A percentile compares a stretch with the other conserved stretches of the same genome.
Conservation (phyloP, 495 filamentous ascomycete species). For the Hypoxylon rickii region DNA sequence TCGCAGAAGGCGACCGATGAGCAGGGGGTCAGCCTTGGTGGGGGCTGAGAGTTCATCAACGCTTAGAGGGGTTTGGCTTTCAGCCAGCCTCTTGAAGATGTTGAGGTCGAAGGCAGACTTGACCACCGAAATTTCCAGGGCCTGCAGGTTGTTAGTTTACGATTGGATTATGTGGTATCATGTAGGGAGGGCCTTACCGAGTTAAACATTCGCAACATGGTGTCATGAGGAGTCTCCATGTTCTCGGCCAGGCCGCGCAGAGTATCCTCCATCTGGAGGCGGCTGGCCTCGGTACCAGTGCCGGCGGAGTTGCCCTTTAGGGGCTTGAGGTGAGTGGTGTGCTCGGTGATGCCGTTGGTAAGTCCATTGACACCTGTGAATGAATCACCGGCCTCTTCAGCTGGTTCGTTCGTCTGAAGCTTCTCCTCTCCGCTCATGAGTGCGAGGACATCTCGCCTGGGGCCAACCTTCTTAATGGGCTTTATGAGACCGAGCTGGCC, state of each 20-base stretch:
- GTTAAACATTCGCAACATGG: slow-evolving; percentile 1
- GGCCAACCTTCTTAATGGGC: background rate
- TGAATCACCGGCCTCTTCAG: background rate
- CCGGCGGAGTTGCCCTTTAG: background rate
- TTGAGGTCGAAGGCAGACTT: background rate
- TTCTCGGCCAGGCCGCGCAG: background rate
- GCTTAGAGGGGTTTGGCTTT: background rate
- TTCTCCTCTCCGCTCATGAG: background rate
- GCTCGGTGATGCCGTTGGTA: background rate
- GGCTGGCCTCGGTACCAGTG: background rate
- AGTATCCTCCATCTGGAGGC: background rate
- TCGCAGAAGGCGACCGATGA: background rate
- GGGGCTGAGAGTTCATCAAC: background rate
- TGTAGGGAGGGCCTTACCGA: background rate
- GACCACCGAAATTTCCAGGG: background rate
- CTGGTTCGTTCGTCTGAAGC: background rate
- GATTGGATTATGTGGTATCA: background rate
- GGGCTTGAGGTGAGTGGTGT: background rate
- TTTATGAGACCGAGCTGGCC: background rate
- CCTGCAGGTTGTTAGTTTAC: background rate
- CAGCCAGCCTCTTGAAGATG: background rate
- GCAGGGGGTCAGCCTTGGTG: background rate
- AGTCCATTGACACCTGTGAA: background rate
- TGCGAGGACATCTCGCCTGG: background rate
- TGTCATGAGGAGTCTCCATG: background rate